Percentiles rank a stretch among this genome's conserved stretches.
Evolutionary conservation across 176 grass and related monocot genomes (phyloP).

Genomic region (Aechmea fasciata): DNA sequence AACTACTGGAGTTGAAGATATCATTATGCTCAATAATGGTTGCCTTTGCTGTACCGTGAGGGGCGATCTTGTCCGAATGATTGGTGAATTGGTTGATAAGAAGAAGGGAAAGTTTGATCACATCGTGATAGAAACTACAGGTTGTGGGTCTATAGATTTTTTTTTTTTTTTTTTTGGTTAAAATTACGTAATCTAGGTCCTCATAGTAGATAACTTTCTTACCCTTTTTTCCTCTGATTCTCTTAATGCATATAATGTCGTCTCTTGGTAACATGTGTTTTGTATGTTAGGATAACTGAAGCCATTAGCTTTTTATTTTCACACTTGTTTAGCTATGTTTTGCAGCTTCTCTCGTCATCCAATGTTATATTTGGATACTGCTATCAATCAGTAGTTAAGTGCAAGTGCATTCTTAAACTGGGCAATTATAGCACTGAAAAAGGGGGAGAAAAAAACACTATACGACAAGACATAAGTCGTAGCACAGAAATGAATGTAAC

Average conservation of each 20-base stretch:
- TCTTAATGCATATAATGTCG: background rate
- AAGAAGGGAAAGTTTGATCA: constrained; percentile 97
- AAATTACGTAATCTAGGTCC: background rate
- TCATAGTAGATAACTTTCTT: background rate
- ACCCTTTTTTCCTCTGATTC: background rate
- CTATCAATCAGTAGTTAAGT: no score
- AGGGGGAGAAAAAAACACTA: no score
- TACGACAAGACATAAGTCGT: no score
- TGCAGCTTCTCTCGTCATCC: background rate
- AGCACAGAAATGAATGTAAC: no score
- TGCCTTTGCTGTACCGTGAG: constrained; percentile 97
- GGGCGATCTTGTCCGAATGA: constrained; percentile 98
- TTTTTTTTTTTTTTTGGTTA: background rate
- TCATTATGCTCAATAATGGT: constrained; percentile 96
- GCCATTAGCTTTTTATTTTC: background rate
- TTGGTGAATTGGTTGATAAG: constrained; percentile 76
- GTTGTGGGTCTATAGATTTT: constrained; percentile 20
- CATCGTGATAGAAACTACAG: constrained; percentile 94
- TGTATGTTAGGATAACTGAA: background rate
- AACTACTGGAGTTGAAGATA: constrained; percentile 84
- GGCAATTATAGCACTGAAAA: no score
- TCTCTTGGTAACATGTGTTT: background rate
- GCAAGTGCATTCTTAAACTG: no score
- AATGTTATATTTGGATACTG: no score
- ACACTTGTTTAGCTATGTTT: background rate